A percentile compares a stretch with the other conserved stretches of the same genome.
Conservation (phyloP, 768 basidiomycete species). For the Boletus pseudopeckii region DNA sequence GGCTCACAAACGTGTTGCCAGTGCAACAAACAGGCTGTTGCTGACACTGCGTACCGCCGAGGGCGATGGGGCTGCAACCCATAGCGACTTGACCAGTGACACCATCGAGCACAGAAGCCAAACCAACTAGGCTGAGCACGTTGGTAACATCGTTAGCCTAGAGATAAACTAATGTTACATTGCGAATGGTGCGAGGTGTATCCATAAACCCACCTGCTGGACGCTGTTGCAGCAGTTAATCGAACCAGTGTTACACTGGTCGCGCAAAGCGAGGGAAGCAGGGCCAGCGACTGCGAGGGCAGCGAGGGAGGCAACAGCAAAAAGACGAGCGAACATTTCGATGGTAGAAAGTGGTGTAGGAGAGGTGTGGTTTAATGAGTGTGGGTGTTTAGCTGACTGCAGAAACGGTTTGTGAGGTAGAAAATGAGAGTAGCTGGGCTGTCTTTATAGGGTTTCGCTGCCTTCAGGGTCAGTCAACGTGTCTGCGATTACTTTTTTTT, state of each 20-base stretch:
- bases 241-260: constrained; percentile 10
- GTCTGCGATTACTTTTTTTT: not conserved
- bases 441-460: constrained; percentile 8
- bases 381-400: not conserved
- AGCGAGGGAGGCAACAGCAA: constrained; percentile 13
- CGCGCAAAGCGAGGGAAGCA: not conserved
- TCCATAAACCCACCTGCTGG: not conserved
- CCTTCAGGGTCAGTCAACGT: not conserved
- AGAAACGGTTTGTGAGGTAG: not conserved
- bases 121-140: not conserved
- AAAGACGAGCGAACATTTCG: constrained; percentile 18
- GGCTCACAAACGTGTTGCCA: constrained; percentile 1
- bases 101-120: not conserved
- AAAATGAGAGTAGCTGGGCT: not conserved
- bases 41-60: not conserved
- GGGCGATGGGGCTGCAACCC: not conserved
- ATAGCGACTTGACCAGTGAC: constrained; percentile 2
- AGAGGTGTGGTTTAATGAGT: constrained; percentile 1
- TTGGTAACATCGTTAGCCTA: not conserved
- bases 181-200: fast-evolving
- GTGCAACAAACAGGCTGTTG: constrained; percentile 14
- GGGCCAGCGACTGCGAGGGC: constrained; percentile 12
- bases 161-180: not conserved
- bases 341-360: not conserved
- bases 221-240: constrained; percentile 14